Evolutionary conservation across 805 yeast species (phyloP), one percentile per base, ranked within the genome.

Genomic region (Hanseniaspora occidentalis): DNA sequence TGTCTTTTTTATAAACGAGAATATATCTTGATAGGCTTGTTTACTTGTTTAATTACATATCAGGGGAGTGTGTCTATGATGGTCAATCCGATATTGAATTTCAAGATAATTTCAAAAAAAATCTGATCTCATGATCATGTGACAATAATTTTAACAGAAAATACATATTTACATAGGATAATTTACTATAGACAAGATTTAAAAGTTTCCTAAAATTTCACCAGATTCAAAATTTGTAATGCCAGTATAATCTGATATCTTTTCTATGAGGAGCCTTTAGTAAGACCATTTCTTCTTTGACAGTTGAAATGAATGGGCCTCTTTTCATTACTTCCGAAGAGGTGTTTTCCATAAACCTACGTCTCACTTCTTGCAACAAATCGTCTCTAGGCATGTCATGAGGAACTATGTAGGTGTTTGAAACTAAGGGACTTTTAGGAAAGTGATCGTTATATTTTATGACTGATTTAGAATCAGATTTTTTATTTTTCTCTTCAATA

Each of bases 401-500:
- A 2, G 41, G 42, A 54, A 58, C 50, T 7, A 49, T 47, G 37
- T 58, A 58, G 1, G 58, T 51, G 2, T 53, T 48, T 22, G 55
- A 49, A 7, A 58, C 43, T 3, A 58, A 29, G 3, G 53, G 53
- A 20, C 59, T 47, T 20, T 35, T 49, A 8, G 60, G 58, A 23
- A 33, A 33, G 19, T 10, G 14, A 11, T 48, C 40, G 41, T 47
- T 37, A 48, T n/a, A 6, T 45, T 46, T 20, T 40, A 48, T 20
- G 37, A 43, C 38, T 39, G 40, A 11, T 43, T 42, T 3, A 35
- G 36, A 9, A 38, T 23, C 29, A 33, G 14, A 3, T 47, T 47
- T 23, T 38, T 43, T 17, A 3, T 61, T 58, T n/a, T 62, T 56
- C 0, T 66, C 50, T 33, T 60, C 60, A 2, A 64, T 52, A 33